Base-by-base conservation (phyloP, 139 green algal genomes). In the Pseudopediastrum boryanum region DNA sequence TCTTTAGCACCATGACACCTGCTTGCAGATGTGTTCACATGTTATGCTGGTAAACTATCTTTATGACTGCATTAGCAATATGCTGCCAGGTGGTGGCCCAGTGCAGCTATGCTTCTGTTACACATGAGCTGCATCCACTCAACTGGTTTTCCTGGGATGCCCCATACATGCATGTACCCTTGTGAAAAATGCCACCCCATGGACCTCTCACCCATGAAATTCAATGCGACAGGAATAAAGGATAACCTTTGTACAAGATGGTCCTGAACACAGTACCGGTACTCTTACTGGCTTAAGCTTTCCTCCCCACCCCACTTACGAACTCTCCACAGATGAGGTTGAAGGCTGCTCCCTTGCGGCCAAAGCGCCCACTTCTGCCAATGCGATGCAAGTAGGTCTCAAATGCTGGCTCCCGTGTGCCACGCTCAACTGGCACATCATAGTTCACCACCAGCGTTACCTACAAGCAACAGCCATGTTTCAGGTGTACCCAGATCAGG, bases 311-410 rank as follows among this genome's bases (percentile, higher is more conserved):
- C 43, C 13, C 9, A 23, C 67, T 13, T 38, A 77, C 68, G 56
- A n/a, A 25, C 25, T 59, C 41, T 0, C 85, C 86, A 10, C 65
- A 81, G 7, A 95, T 85, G 29, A 98, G 89, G 87, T 98, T 98
- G 87, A 98, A 98, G 16, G 95, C 95, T n/a, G 88, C 93, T 19
- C 94, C 96, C 88, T 98, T 98, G 42, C 94, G 88, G 2, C 96
- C 96, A 86, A 99, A 99, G 6, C 96, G 87, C 5, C 96, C 96
- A 29, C 75, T 92, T 38, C 97, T 89, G 13, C 96, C 96, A 76
- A 99, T 99, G 76, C 97, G 89, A 86, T 99, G 97, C 38, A 99
- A 85, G 86, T 99, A 99, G 6, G 95, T 99, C 81, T 99, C 97
- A 80, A 94, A 98, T 38, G 90, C 91, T 38, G 96, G 96, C 23